Evolutionary conservation across 2,329 filamentous ascomycete species (phyloP), one percentile per base, ranked within the genome.

Genomic region (Tolypocladium capitatum): DNA sequence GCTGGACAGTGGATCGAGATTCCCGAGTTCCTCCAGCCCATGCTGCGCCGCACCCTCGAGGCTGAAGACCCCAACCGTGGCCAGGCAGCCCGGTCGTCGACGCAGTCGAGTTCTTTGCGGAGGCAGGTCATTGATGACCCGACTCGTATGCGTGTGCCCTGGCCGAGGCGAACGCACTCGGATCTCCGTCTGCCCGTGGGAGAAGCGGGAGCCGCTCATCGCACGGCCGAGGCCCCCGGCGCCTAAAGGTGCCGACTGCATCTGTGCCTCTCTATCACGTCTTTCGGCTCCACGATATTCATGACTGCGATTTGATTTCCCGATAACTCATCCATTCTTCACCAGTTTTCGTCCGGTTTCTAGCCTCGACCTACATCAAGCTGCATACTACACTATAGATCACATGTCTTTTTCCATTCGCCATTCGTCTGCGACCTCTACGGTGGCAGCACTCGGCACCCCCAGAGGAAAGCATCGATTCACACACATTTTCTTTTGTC

Each of bases 1-100:
- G 67, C 69, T 8, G 76, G 75, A 41, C 70, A 71, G 51, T 82
- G 78, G 78, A 61, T 71, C 35, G 72, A 78, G 24, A 72, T 81
- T 13, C 78, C 78, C 16, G 72, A 75, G 40, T 71, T 71, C 43
- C 64, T 81, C 34, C 76, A 75, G 51, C 68, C 68, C 44, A 65
- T 76, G 52, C 68, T 81, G 34, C 68, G 74, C 27, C 67, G 68
- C 21, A 68, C 68, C 9, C 58, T 78, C 16, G 67, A 68, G 36
- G 60, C 60, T 9, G 70, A 72, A 50, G 56, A 55, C 41, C 52
- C 54, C 5, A 11, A 11, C 35, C 42, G 36, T 34, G 20, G 42
- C 42, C 46, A 51, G 16, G 45, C 24, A 4, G 24, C 31, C 46
- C 48, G 5, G 46, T 48, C 41, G 16, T 7, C 43, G 20, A 20